Conservation (phyloP, 169 alveolate genomes). For the Condylostoma magnum region DNA sequence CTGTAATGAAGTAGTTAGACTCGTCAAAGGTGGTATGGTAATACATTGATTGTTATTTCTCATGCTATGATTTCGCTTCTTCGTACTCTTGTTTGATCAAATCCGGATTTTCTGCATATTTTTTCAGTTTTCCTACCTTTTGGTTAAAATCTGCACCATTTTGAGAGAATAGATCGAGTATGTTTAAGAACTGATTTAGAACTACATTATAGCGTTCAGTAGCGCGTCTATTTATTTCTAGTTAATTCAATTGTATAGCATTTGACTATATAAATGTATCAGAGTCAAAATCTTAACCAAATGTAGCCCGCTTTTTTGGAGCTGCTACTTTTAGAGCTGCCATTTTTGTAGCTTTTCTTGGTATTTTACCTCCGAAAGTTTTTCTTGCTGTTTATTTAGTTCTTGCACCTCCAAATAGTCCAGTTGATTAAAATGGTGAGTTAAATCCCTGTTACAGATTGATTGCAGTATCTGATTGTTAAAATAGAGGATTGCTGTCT, state of each 20-base stretch:
- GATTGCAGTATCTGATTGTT: no score
- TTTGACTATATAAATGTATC: no score
- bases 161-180: slow-evolving; percentile 25
- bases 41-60: no score
- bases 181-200: slow-evolving; percentile 27
- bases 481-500: no score
- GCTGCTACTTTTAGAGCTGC: no score
- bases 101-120: slow-evolving; percentile 6
- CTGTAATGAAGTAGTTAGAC: neutral
- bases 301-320: no score
- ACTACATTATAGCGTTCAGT: slow-evolving; percentile 21
- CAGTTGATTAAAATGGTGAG: no score
- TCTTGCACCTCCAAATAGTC: neutral
- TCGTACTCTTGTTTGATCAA: neutral
- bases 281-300: no score
- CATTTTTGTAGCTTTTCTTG: no score
- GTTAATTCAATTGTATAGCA: no score
- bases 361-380: neutral
- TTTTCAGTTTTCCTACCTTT: slow-evolving; percentile 28
- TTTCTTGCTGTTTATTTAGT: neutral
- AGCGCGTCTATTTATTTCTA: neutral
- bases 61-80: neutral
- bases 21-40: neutral
- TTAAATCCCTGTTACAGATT: no score
- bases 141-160: slow-evolving; percentile 32